phyloP scores from a whole-genome alignment of 169 alveolate genomes.

The Eimeria maxima region DNA sequence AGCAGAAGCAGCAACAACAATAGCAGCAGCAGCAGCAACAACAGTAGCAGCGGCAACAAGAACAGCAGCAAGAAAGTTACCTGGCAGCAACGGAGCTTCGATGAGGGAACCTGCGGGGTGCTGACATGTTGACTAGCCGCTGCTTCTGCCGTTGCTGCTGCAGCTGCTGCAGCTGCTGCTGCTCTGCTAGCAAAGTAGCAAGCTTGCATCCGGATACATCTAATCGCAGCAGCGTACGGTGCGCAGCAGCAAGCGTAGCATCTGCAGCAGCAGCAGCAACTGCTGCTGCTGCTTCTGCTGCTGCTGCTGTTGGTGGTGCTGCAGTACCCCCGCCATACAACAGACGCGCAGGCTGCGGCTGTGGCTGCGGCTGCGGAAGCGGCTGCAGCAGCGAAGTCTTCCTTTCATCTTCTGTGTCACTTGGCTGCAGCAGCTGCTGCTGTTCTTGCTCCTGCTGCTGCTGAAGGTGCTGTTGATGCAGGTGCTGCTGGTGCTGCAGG shows the following conservation, averaged over 20 bases:
- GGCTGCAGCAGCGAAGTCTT: not conserved
- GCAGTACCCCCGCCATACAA: not conserved
- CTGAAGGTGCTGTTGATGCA: not conserved
- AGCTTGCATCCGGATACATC: constrained; percentile 17
- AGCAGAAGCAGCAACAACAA: not conserved
- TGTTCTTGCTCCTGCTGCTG: not conserved
- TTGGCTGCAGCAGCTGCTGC: constrained; percentile 2
- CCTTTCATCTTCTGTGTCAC: not conserved
- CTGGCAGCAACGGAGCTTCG: not conserved
- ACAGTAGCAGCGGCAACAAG: not conserved
- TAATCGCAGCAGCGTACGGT: constrained; percentile 18
- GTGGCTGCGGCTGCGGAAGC: not conserved
- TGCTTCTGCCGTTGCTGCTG: constrained; percentile 27
- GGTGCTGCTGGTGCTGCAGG: not conserved
- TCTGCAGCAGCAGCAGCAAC: constrained; percentile 27
- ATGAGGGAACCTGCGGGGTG: not conserved
- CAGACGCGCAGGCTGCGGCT: not conserved
- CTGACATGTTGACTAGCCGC: not conserved
- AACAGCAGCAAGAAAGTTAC: not conserved
- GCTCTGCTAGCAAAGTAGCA: constrained; percentile 3
- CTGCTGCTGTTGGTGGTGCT: constrained; percentile 15
- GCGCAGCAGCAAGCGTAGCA: constrained; percentile 39
- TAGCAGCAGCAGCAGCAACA: constrained; percentile 1
- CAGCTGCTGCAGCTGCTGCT: constrained; percentile 66
- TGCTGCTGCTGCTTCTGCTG: constrained; percentile 6